phyloP scores from a whole-genome alignment of 108 stramenopile genomes.

The Cylindrotheca fusiformis region DNA sequence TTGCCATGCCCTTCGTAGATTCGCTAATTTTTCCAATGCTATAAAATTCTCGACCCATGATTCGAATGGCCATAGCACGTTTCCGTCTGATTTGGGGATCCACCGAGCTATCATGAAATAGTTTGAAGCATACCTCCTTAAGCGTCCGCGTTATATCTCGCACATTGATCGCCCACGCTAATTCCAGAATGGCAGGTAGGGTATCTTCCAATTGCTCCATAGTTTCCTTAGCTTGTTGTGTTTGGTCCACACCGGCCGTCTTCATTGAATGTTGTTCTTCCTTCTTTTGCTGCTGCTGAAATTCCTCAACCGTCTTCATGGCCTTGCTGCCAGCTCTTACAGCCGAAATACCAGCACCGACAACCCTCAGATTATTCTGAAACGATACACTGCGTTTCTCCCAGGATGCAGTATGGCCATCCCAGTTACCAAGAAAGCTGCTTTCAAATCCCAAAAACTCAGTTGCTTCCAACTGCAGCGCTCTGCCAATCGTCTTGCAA shows the following conservation, averaged over 20 bases:
- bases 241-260: conserved; percentile 31
- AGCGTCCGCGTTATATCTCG: conserved; percentile 81
- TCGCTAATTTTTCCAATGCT: conserved; percentile 55
- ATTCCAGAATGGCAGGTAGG: conserved; percentile 78
- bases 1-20: conserved; percentile 19
- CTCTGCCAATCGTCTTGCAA: conserved; percentile 73
- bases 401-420: conserved; percentile 61
- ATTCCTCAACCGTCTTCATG: conserved; percentile 70
- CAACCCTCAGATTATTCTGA: conserved; percentile 56
- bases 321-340: conserved; percentile 70
- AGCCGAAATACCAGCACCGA: conserved; percentile 71
- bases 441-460: conserved; percentile 80
- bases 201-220: conserved; percentile 77
- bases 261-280: conserved; percentile 41
- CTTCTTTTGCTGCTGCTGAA: conserved; percentile 41
- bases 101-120: conserved; percentile 72
- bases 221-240: conserved; percentile 60
- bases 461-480: conserved; percentile 73
- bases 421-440: conserved; percentile 49
- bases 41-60: conserved; percentile 42
- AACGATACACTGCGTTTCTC: conserved; percentile 48
- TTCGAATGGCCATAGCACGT: conserved; percentile 45
- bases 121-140: conserved; percentile 66
- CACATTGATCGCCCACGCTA: conserved; percentile 85
- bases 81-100: conserved; percentile 39